Evolutionary conservation across 2,329 filamentous ascomycete species (phyloP).

Genomic region (Immersiporthe knoxdaviesiana): DNA sequence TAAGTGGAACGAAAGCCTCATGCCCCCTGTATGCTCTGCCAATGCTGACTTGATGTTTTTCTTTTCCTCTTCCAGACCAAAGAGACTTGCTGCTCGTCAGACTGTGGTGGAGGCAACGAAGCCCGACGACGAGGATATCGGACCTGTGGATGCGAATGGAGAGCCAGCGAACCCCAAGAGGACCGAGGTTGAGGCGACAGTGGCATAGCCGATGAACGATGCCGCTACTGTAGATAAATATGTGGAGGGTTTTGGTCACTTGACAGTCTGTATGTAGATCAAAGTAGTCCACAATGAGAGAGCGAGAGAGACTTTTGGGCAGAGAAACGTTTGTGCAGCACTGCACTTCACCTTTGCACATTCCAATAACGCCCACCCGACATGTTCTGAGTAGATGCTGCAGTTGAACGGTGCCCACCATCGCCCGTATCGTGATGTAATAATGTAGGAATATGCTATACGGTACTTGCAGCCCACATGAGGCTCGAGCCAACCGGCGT

Average conservation of each 20-base stretch:
- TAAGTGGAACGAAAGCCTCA: background rate
- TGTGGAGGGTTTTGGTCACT: background rate
- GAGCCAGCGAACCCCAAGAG: constrained; percentile 10
- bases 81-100: constrained; percentile 9
- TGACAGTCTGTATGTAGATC: background rate
- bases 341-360: background rate
- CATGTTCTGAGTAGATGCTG: background rate
- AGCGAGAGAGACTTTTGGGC: no score
- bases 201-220: background rate
- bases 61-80: constrained; percentile 17
- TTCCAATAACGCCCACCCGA: no score
- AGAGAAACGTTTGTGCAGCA: no score
- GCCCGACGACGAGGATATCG: constrained; percentile 18
- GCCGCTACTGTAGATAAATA: background rate
- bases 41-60: background rate
- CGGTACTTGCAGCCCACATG: background rate
- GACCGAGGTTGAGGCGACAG: constrained; percentile 8
- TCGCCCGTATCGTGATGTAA: background rate
- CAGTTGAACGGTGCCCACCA: background rate
- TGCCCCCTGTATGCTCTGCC: no score
- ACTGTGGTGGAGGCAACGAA: constrained; percentile 19
- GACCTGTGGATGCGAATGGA: background rate
- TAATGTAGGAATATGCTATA: background rate
- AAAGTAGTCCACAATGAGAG: background rate
- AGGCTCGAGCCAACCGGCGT: background rate